phyloP scores from a whole-genome alignment of 1,284 basidiomycete species.

The Cutaneotrichosporon cyanovorans region DNA sequence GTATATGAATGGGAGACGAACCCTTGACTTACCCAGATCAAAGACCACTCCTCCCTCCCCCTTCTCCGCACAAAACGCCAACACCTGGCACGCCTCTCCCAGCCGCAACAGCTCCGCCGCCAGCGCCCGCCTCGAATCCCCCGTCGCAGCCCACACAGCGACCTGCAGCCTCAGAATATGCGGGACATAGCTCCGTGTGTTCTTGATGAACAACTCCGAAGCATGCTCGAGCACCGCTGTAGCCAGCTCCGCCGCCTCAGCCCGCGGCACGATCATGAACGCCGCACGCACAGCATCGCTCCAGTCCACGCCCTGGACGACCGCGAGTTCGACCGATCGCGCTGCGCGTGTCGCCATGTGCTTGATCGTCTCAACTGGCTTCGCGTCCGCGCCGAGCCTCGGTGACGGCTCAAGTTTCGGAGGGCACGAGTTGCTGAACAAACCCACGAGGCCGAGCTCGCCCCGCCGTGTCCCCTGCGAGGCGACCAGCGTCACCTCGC shows the following conservation, averaged over 20 bases:
- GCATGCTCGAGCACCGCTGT: constrained; percentile 13
- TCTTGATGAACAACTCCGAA: constrained; percentile 12
- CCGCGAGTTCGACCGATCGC: constrained; percentile 19
- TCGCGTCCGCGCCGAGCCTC: constrained; percentile 9
- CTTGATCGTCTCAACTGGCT: constrained; percentile 10
- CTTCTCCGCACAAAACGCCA: constrained; percentile 21
- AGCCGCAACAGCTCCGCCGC: constrained; percentile 29
- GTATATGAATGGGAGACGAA: not conserved
- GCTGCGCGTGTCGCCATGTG: constrained; percentile 19
- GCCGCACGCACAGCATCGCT: constrained; percentile 31
- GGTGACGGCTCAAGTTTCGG: constrained; percentile 11
- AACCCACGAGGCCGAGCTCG: constrained; percentile 24
- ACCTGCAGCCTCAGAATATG: constrained; percentile 27
- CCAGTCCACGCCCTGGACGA: constrained; percentile 29
- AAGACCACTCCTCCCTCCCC: constrained; percentile 19
- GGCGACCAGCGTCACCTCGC: constrained; percentile 7
- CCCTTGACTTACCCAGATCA: constrained; percentile 27
- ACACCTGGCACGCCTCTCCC: constrained; percentile 26
- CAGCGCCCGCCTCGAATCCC: constrained; percentile 18
- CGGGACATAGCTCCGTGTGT: constrained; percentile 13
- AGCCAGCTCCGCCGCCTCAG: constrained; percentile 16
- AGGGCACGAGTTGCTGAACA: constrained; percentile 1
- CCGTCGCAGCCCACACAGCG: constrained; percentile 25
- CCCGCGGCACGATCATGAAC: constrained; percentile 12
- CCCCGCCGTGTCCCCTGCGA: constrained; percentile 27